Conservation (phyloP, 129 eudicot species). For the Saposhnikovia divaricata region DNA sequence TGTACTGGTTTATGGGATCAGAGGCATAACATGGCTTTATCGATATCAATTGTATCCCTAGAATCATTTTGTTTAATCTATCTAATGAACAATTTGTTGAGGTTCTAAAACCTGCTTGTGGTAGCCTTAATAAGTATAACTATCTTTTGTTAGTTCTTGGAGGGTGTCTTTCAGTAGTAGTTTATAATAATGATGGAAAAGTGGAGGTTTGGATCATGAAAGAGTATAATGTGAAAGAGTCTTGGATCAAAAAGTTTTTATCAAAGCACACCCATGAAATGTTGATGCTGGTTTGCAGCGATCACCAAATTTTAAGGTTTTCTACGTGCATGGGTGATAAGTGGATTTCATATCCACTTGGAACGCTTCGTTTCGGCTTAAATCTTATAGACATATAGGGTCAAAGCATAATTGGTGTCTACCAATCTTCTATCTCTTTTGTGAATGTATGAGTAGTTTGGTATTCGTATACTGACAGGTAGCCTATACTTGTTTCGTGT, state of each 20-base stretch:
- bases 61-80: constrained; percentile 40
- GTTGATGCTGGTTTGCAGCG: neutral
- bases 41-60: neutral
- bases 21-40: neutral
- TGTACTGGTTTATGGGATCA: neutral
- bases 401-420: no score
- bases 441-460: no score
- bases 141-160: constrained; percentile 34
- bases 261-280: neutral
- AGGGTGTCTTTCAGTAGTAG: constrained; percentile 41
- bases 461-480: no score
- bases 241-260: neutral
- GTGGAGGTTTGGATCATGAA: constrained; percentile 52
- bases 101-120: constrained; percentile 27
- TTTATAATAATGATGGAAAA: constrained; percentile 25
- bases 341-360: no score
- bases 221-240: constrained; percentile 11
- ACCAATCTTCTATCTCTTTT: no score
- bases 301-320: neutral
- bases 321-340: no score
- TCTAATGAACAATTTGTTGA: constrained; percentile 38
- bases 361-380: no score
- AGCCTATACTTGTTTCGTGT: no score
- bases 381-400: no score
- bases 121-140: constrained; percentile 20